Evolutionary conservation across 441 rosid genomes (phyloP).

Genomic region (Manihot esculenta): DNA sequence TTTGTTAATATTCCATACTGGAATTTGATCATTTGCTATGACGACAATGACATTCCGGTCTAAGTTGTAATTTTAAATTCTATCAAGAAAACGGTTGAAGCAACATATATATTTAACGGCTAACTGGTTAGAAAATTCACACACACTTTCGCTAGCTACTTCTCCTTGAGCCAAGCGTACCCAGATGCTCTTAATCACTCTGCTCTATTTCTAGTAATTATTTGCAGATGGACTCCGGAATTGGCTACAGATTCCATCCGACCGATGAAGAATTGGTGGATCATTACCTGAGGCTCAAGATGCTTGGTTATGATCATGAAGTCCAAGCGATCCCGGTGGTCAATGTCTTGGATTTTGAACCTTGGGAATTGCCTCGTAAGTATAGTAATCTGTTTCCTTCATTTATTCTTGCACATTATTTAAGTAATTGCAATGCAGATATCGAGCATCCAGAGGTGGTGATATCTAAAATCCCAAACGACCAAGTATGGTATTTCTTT

Average conservation of each 20-base stretch:
- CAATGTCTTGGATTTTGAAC: conserved; percentile 45
- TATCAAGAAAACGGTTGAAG: not conserved
- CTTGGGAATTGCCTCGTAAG: conserved; percentile 52
- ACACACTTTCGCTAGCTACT: too few relatives aligned
- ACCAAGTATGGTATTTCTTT: conserved; percentile 28
- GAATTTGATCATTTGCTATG: not conserved
- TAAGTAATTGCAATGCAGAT: conserved; percentile 3
- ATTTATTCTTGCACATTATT: too few relatives aligned
- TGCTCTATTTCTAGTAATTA: too few relatives aligned
- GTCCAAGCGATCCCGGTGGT: conserved; percentile 32
- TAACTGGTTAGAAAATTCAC: too few relatives aligned
- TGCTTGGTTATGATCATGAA: conserved; percentile 25
- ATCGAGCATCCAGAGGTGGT: not conserved
- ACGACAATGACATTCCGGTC: not conserved
- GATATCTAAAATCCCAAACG: not conserved
- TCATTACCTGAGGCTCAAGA: conserved; percentile 32
- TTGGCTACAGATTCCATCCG: conserved; percentile 33
- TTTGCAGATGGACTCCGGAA: conserved; percentile 4
- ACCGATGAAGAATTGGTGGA: conserved; percentile 44
- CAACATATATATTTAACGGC: not conserved
- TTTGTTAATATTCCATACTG: too few relatives aligned
- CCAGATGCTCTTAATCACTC: too few relatives aligned
- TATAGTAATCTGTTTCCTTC: conserved; percentile 10
- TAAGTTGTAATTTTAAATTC: not conserved
- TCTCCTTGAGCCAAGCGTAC: too few relatives aligned